Evolutionary conservation across 768 basidiomycete genomes (phyloP), one percentile per base, ranked within the genome.

Genomic region (Cystofilobasidium macerans): DNA sequence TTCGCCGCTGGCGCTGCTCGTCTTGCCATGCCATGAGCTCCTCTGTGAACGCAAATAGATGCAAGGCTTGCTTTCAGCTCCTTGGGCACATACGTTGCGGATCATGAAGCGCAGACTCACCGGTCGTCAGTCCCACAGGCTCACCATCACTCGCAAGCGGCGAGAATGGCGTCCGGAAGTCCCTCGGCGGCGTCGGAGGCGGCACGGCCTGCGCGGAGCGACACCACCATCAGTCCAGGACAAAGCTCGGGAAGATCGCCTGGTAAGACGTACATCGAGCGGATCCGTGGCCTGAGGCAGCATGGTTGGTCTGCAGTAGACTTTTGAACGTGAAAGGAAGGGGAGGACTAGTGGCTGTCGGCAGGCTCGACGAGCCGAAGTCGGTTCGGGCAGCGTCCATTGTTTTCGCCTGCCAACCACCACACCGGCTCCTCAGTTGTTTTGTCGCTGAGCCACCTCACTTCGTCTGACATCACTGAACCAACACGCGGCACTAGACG

Each of bases 11-110:
- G 26, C 57, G 53, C 30, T 54, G 56, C 53, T 63, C 28, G 40
- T 62, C 61, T 47, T 68, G 67, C 67, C 67, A 68, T 7, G 45
- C 32, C 18, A 62, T 48, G n/a, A 68, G 61, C 43, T 68, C 60
- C 40, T 57, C 67, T 67, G 35, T 14, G 33, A 32, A 16, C 26
- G 22, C 18, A 18, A 36, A 22, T 30, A 6, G 38, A 30, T n/a
- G n/a, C n/a, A n/a, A n/a, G n/a, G n/a, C n/a, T 33, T 20, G 48
- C 18, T 11, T 7, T 24, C 30, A 8, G 20, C 18, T 32, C 14
- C 56, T 6, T 5, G 20, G 4, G 16, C 38, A 40, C 9, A 40
- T 18, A 36, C 12, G 22, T 18, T 33, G 24, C 24, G 22, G 24
- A 22, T 26, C 13, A 33, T 1, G 8, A 47, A 48, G 42, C 28